Conservation (phyloP, 1,284 basidiomycete species). For the Moniliophthora roreri region DNA sequence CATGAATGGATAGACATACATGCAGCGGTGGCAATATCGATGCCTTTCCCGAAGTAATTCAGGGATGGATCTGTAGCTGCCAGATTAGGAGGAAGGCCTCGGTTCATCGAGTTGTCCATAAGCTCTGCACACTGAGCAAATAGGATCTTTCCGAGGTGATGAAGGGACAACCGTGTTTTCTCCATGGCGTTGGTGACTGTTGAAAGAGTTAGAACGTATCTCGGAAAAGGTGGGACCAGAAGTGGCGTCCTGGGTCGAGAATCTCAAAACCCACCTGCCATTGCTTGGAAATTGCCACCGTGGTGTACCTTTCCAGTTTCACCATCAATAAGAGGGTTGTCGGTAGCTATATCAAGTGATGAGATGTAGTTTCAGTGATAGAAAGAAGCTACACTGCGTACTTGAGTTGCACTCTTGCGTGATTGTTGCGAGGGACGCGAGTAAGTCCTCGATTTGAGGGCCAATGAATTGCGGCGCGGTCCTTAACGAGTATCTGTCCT, state of each 20-base stretch:
- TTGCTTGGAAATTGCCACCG: constrained; percentile 88
- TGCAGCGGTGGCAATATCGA: too few species aligned
- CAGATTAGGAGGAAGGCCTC: too few species aligned
- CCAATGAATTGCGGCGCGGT: constrained; percentile 86
- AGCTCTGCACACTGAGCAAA: too few species aligned
- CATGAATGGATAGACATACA: constrained; percentile 76
- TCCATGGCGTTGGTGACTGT: constrained; percentile 88
- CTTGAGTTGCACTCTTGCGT: constrained; percentile 86
- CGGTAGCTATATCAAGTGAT: constrained; percentile 48
- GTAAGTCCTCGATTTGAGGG: constrained; percentile 82
- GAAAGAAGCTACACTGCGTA: constrained; percentile 35
- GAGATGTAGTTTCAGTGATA: constrained; percentile 14
- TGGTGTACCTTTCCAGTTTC: constrained; percentile 71
- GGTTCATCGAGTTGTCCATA: too few species aligned
- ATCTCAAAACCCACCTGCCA: too few species aligned
- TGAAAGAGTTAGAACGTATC: too few species aligned
- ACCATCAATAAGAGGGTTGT: constrained; percentile 75
- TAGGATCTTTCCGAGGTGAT: too few species aligned
- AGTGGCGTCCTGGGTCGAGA: too few species aligned
- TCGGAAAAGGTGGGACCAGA: too few species aligned
- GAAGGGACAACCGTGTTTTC: constrained; percentile 78
- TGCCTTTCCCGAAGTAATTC: constrained; percentile 81
- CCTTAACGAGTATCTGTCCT: constrained; percentile 73
- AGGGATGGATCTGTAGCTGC: too few species aligned
- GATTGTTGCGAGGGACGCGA: constrained; percentile 62